A percentile compares a stretch with the other conserved stretches of the same genome.
Evolutionary conservation across 2,329 filamentous ascomycete species (phyloP).

Genomic region (Calonectria naviculata): DNA sequence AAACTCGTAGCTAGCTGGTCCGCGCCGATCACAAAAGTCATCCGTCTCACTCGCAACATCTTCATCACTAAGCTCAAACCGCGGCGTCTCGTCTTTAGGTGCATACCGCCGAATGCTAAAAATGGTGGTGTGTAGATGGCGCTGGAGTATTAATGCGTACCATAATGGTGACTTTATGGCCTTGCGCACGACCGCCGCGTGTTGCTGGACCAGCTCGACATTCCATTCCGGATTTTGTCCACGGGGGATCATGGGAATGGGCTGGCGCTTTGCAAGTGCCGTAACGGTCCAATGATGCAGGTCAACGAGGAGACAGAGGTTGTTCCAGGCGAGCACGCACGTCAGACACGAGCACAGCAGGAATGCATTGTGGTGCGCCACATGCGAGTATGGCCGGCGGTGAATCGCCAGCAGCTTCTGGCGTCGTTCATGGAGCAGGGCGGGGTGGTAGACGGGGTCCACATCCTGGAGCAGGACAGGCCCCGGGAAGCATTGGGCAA

Average conservation of each 20-base stretch:
- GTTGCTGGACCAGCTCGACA: neutral
- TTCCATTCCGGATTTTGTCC: neutral
- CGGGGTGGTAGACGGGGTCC: neutral
- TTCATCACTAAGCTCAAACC: neutral
- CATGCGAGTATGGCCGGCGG: neutral
- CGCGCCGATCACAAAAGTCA: neutral
- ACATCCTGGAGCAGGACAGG: neutral
- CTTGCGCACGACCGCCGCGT: neutral
- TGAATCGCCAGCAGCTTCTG: neutral
- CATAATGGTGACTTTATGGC: neutral
- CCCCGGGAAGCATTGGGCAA: neutral
- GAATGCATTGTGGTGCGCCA: neutral
- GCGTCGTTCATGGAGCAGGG: neutral
- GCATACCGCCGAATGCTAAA: neutral
- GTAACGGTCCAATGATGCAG: neutral
- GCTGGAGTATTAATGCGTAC: neutral
- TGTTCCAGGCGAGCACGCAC: conserved; percentile 9
- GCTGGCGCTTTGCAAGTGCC: neutral
- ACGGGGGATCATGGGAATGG: neutral
- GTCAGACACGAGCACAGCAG: conserved; percentile 10
- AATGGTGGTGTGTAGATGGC: neutral
- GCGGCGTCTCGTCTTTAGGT: neutral
- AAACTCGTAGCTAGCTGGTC: neutral
- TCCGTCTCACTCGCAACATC: neutral
- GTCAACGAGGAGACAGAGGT: conserved; percentile 1